Evolutionary conservation across 2,329 filamentous ascomycete species (phyloP).

Genomic region (Aspergillus sp.): DNA sequence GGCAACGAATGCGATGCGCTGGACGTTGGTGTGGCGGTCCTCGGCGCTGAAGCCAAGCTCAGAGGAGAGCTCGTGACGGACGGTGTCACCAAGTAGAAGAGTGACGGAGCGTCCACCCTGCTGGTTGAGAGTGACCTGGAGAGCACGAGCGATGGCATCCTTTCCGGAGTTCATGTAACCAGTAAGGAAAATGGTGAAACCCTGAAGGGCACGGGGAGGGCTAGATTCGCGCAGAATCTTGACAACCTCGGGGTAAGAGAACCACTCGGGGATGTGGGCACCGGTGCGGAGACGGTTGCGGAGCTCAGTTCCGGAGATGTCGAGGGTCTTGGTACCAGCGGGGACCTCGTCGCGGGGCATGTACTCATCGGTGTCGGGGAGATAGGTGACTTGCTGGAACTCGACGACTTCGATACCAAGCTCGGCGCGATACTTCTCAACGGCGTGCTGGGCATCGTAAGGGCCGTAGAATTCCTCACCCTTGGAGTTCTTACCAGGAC

Average conservation of each 20-base stretch:
- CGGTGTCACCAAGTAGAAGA: constrained; percentile 91
- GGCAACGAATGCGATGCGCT: constrained; percentile 93
- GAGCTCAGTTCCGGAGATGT: constrained; percentile 88
- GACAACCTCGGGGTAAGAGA: constrained; percentile 99
- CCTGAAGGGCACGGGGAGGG: constrained; percentile 84
- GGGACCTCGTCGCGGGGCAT: constrained; percentile 86
- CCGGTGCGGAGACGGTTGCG: constrained; percentile 87
- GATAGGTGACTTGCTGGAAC: constrained; percentile 99
- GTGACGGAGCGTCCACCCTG: constrained; percentile 94
- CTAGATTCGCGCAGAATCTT: constrained; percentile 94
- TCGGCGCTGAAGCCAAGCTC: constrained; percentile 93
- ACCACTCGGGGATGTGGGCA: constrained; percentile 97
- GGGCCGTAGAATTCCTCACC: constrained; percentile 97
- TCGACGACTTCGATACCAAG: constrained; percentile 98
- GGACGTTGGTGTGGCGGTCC: constrained; percentile 93
- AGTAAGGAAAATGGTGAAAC: constrained; percentile 97
- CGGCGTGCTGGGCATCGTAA: constrained; percentile 93
- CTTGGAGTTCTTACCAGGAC: constrained; percentile 96
- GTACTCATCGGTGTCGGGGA: constrained; percentile 97
- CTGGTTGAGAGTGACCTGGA: constrained; percentile 97
- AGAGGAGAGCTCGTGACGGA: constrained; percentile 86
- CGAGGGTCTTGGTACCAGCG: constrained; percentile 77
- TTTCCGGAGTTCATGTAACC: constrained; percentile 97
- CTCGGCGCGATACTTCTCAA: constrained; percentile 95
- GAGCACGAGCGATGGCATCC: constrained; percentile 89